Evolutionary conservation across 768 basidiomycete genomes (phyloP), one percentile per base, ranked within the genome.

Genomic region (Mycena capillaripes): DNA sequence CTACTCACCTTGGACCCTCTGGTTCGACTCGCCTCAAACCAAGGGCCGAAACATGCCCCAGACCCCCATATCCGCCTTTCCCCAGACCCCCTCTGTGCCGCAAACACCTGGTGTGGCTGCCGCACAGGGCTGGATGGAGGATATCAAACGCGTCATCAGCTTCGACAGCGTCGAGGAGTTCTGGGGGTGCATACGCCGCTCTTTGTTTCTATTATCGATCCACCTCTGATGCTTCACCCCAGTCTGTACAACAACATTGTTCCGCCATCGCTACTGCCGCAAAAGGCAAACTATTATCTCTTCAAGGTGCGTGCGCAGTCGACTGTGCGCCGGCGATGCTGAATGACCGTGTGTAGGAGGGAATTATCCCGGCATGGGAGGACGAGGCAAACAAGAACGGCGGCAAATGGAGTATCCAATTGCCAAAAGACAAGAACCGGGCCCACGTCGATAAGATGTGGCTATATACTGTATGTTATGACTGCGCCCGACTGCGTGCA

Each of bases 81-180:
- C 93, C 11, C 92, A 90, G 80, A 94, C 93, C 0, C 93, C 95
- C 69, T n/a, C n/a, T n/a, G 73, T 89, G 71, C 89, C 90, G 46
- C 89, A 91, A 75, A 95, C 95, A 0, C 93, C 95, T 48, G 86
- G 92, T 68, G 89, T 86, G 16, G 84, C 88, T 58, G 92, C 93
- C 52, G 95, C 94, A 32, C 90, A 91, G 80, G 95, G 94, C 25
- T 99, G 98, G 98, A 98, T 98, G 95, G 97, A 99, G 79, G 96
- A 98, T 78, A 97, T 99, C 79, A 96, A 97, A 78, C 93, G 95
- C 67, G 97, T 99, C 64, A 96, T 98, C 81, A 92, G 89, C 72
- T 98, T 99, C 79, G 95, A 97, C 79, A 95, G 93, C 70, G 98
- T 99, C 23, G 98, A 99, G 84, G 97, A 98, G 82, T 99, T 99